phyloP scores from a whole-genome alignment of 345 rosid genomes.

The Corchorus capsularis region DNA sequence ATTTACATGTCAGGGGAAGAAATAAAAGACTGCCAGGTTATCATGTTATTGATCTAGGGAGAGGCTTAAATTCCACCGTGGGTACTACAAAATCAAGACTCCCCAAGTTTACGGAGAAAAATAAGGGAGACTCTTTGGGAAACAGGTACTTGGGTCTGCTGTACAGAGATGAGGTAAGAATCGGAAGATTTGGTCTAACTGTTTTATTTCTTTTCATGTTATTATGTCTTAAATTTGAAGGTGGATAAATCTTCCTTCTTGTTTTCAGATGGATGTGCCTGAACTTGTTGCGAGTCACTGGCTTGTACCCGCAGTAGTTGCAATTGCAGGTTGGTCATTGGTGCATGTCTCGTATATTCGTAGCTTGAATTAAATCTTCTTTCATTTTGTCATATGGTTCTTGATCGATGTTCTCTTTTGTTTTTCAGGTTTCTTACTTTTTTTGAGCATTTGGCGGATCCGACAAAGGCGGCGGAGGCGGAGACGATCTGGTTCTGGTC shows the following conservation, averaged over 20 bases:
- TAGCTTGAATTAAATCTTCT: background rate
- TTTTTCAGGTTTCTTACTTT: constrained; percentile 56
- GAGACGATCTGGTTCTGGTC: constrained; percentile 63
- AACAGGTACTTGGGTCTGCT: constrained; percentile 62
- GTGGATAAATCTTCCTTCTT: constrained; percentile 3
- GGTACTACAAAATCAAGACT: constrained; percentile 39
- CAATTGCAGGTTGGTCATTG: constrained; percentile 69
- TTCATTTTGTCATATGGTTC: background rate
- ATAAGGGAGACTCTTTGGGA: constrained; percentile 42
- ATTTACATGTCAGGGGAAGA: constrained; percentile 68
- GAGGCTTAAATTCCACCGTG: constrained; percentile 54
- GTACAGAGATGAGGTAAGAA: constrained; percentile 74
- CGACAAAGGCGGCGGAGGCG: constrained; percentile 71
- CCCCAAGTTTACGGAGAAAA: constrained; percentile 39
- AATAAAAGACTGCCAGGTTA: constrained; percentile 73
- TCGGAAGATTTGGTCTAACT: background rate
- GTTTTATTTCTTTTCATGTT: background rate
- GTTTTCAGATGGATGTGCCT: constrained; percentile 74
- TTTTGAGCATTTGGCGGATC: constrained; percentile 78
- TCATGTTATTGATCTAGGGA: constrained; percentile 57
- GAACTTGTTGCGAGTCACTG: constrained; percentile 69
- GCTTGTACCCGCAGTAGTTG: constrained; percentile 74
- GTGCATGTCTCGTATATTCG: constrained; percentile 19
- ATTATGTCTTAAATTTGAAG: background rate
- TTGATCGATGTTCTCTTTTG: constrained; percentile 17